These are phyloP conservation scores for Niebla homalea DNA, from an alignment of 495 filamentous ascomycete species.

Conservation along the genomic window DNA sequence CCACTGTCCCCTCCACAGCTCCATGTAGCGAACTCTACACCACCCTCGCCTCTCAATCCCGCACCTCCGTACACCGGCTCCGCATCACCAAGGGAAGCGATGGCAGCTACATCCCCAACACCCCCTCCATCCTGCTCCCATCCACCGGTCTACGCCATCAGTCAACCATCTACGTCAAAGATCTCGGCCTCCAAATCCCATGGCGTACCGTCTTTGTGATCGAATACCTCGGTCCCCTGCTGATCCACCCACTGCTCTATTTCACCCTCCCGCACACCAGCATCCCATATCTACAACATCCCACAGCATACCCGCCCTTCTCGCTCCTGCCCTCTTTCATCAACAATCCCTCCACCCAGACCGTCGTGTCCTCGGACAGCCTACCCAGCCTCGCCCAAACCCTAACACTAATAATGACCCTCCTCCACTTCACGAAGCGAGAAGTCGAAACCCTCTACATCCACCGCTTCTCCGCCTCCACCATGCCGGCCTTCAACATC, in stretches of 20 bases:
- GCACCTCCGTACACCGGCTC: conserved; percentile 45
- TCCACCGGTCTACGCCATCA: conserved; percentile 51
- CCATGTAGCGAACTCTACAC: conserved; percentile 52
- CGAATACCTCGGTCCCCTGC: conserved; percentile 88
- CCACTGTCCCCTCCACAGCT: conserved; percentile 46
- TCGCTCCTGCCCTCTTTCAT: not conserved
- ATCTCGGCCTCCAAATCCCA: conserved; percentile 68
- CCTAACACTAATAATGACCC: conserved; percentile 40
- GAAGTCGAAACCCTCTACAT: conserved; percentile 90
- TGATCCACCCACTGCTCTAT: conserved; percentile 70
- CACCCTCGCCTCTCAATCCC: conserved; percentile 38
- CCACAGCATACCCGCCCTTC: too few species aligned
- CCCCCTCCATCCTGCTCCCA: conserved; percentile 48
- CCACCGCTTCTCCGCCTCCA: conserved; percentile 87
- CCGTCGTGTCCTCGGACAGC: conserved; percentile 21
- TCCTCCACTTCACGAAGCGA: conserved; percentile 81
- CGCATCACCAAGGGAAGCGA: conserved; percentile 60
- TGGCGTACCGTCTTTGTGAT: conserved; percentile 84
- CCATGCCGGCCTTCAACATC: conserved; percentile 78
- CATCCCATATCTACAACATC: conserved; percentile 15
- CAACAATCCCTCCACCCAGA: not conserved
- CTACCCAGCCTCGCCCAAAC: conserved; percentile 54
- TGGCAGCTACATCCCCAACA: conserved; percentile 54
- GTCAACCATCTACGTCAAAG: conserved; percentile 76
- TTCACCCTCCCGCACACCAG: conserved; percentile 63